These are phyloP conservation scores for Neofusicoccum cordaticola DNA, from an alignment of 2,329 filamentous ascomycete genomes.

Conservation along the genomic window DNA sequence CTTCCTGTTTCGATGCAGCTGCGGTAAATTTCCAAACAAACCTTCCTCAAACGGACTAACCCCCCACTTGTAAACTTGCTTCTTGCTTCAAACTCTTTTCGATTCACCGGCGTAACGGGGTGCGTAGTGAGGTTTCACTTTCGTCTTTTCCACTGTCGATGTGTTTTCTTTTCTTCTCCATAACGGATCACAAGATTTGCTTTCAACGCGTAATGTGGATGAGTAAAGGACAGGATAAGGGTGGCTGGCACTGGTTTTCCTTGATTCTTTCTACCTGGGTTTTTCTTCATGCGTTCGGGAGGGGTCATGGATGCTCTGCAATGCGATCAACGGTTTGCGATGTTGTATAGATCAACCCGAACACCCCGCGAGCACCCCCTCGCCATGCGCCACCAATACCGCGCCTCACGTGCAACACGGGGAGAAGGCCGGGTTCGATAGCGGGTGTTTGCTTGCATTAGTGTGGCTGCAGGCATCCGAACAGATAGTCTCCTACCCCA, in stretches of 20 bases:
- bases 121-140: neutral
- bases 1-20: neutral
- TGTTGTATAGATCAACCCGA: neutral
- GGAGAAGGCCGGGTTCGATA: neutral
- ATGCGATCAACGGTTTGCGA: neutral
- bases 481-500: neutral
- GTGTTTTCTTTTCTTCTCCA: neutral
- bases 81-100: neutral
- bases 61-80: slow-evolving; percentile 1
- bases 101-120: neutral
- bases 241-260: neutral
- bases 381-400: neutral
- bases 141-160: neutral
- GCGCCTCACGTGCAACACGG: neutral
- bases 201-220: slow-evolving; percentile 13
- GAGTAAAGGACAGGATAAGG: neutral
- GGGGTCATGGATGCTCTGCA: neutral
- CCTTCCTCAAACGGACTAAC: neutral
- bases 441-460: slow-evolving; percentile 6
- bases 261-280: neutral
- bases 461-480: neutral
- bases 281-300: neutral
- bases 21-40: neutral
- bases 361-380: neutral
- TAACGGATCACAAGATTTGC: neutral